Base-by-base conservation (phyloP, 2,329 filamentous ascomycete genomes). In the Xylaria polymorpha region DNA sequence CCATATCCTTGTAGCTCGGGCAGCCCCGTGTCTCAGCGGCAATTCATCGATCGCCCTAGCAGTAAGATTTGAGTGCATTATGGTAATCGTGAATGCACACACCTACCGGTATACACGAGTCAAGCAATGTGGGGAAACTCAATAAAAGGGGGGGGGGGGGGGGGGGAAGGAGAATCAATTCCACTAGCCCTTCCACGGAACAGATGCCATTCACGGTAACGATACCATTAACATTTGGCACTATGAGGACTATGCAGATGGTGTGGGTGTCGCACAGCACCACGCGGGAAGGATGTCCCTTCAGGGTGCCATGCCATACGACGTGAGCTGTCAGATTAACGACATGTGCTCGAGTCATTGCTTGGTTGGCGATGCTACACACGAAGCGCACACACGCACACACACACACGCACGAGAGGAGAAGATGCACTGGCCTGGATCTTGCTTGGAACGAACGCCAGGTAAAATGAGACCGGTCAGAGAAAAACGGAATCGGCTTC, bases 261-360 rank as follows among this genome's bases (percentile, higher is more conserved):
- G 41, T 62, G 60, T 59, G 50, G 57, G 46, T 41, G 67, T 71
- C 48, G 32, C 70, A 71, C 66, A 50, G 51, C 66, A 69, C 68
- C 67, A 66, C 68, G 68, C 70, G 70, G 65, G 64, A 68, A 68
- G 62, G 60, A 41, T 63, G 51, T 37, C 22, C 60, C 50, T 59
- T 48, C 48, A 64, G 18, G 55, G 56, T 61, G n/a, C 61, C 56
- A 65, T 66, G 64, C 56, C 58, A 63, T 72, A 56, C 67, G 53
- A 65, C 53, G 44, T 71, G 66, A 72, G 66, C 66, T 72, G 59
- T 71, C 72, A 69, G 64, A 61, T 71, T 64, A 55, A 70, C 69
- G 68, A 71, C 64, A 61, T 71, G 61, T 51, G 57, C 51, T 44
- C n/a, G 48, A 41, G 35, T 39, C 32, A 62, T 50, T 51, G 60